Conservation (phyloP, 2,329 filamentous ascomycete genomes). For the Lasiodiplodia hormozganensis region DNA sequence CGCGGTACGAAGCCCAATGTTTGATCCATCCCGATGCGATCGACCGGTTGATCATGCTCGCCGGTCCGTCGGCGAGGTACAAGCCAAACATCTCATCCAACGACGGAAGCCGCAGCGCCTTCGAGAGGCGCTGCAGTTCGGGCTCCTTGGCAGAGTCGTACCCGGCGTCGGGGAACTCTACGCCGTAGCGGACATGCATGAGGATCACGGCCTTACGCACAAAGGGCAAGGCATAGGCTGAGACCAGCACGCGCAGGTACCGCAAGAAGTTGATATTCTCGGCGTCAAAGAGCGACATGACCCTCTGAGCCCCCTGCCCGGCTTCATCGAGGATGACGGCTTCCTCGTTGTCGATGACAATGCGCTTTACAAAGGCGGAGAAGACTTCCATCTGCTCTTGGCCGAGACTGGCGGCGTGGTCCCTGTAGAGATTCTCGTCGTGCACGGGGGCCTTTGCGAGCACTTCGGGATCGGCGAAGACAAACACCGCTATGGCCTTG, state of each 20-base stretch:
- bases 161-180: constrained; percentile 78
- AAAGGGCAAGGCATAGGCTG: constrained; percentile 88
- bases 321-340: background rate
- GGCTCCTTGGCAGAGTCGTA: constrained; percentile 65
- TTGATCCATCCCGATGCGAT: constrained; percentile 75
- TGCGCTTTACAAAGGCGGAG: constrained; percentile 41
- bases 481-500: constrained; percentile 72
- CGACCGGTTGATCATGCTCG: constrained; percentile 51
- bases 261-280: constrained; percentile 41
- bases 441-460: constrained; percentile 17
- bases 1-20: constrained; percentile 58
- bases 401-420: constrained; percentile 36
- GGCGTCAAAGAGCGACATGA: constrained; percentile 19
- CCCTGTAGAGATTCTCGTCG: constrained; percentile 19
- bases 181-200: constrained; percentile 84
- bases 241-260: constrained; percentile 57
- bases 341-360: constrained; percentile 37
- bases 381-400: constrained; percentile 43
- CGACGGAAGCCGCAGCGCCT: constrained; percentile 75
- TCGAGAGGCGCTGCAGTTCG: constrained; percentile 83
- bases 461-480: constrained; percentile 32
- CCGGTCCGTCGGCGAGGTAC: constrained; percentile 52
- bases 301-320: constrained; percentile 2
- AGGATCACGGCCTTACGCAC: constrained; percentile 84
- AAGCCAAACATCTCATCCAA: constrained; percentile 79